These are phyloP conservation scores for Kodamaea derodonti DNA, from an alignment of 1,139 yeast species.

Conservation along the genomic window DNA sequence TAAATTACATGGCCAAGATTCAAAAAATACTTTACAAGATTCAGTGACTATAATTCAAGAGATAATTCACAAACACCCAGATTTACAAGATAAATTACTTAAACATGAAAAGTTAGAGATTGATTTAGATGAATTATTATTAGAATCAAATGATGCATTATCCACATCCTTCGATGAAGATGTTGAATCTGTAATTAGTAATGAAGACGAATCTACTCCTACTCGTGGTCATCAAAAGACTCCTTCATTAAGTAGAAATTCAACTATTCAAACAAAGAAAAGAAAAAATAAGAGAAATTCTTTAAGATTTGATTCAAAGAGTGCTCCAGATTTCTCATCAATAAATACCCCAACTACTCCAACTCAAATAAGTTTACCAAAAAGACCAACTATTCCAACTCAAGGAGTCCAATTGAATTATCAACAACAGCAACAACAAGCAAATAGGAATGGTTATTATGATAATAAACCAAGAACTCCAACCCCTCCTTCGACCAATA, in stretches of 20 bases:
- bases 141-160: conserved; percentile 31
- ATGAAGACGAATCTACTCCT: conserved; percentile 16
- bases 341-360: conserved; percentile 20
- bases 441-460: conserved; percentile 12
- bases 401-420: conserved; percentile 6
- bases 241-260: conserved; percentile 21
- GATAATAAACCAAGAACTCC: conserved; percentile 22
- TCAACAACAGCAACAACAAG: conserved; percentile 3
- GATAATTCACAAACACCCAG: conserved; percentile 35
- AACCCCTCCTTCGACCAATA: conserved; percentile 22
- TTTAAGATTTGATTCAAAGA: conserved; percentile 24
- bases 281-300: conserved; percentile 33
- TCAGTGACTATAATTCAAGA: conserved; percentile 27
- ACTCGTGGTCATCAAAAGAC: conserved; percentile 11
- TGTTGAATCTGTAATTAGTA: conserved; percentile 27
- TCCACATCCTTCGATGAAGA: conserved; percentile 35
- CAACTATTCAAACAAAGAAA: conserved; percentile 23
- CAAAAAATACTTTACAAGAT: conserved; percentile 32
- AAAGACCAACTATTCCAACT: conserved; percentile 14
- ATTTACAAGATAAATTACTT: conserved; percentile 27
- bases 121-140: conserved; percentile 33
- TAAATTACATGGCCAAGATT: conserved; percentile 47
- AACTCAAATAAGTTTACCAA: conserved; percentile 20
- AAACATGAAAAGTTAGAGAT: conserved; percentile 28
- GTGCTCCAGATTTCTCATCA: conserved; percentile 18